Base-by-base conservation (phyloP, 2,329 filamentous ascomycete species). In the Botrytis fabae region DNA sequence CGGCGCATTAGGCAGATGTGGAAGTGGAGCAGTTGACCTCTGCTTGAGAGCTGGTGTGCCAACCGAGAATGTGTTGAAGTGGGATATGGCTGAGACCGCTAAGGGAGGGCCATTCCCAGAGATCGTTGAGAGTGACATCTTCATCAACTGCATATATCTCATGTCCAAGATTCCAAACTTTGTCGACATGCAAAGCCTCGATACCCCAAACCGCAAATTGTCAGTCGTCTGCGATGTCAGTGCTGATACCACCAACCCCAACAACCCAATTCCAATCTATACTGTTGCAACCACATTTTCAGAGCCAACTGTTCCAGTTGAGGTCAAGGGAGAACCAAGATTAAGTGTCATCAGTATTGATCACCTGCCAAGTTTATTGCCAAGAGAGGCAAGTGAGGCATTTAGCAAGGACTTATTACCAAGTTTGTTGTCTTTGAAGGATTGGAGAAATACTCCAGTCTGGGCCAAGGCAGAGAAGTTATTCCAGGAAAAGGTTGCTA, bases 131-230 rank as follows among this genome's bases (percentile, higher is more conserved):
- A 87, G 85, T 74, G 90, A 93, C 79, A 91, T 94, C 80, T 93
- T 94, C 81, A 86, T 96, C 82, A 97, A 96, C 85, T 94, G 92
- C 87, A 95, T 97, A 82, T 97, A 97, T 84, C 90, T 98, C 60
- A 89, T 86, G 75, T 85, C 89, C 78, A 89, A 91, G 81, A 95
- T 96, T 77, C 92, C 93, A 40, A 92, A 92, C 48, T 98, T 98
- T 81, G 88, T 97, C 80, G 90, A 93, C 82, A 80, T 86, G 74
- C 88, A 93, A 77, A 90, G 88, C 70, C 88, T 97, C 72, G 86
- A 90, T 76, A 84, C 86, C 59, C 85, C 91, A 4, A 86, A 86
- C 78, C 91, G 95, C 81, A 92, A 90, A 80, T 88, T 98, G 71
- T 89, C 88, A 71, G 93, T 97, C 62, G 89, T 97, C 75, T 93